phyloP scores from a whole-genome alignment of 345 rosid genomes.

The Salix purpurea region DNA sequence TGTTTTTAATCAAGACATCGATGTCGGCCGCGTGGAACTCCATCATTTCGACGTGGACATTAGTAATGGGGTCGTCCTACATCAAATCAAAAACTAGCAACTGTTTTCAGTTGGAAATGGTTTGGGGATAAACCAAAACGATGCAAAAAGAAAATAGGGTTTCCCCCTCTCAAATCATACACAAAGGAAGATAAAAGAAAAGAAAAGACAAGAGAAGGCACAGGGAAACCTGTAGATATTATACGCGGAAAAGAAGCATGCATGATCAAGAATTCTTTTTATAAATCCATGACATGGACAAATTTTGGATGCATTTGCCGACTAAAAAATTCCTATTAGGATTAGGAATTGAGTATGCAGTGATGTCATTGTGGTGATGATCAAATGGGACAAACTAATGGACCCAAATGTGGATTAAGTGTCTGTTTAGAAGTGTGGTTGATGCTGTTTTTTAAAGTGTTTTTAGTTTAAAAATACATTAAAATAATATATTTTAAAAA shows the following conservation, averaged over 20 bases:
- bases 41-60: conserved; percentile 32
- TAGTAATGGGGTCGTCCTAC: conserved; percentile 21
- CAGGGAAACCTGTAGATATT: background rate
- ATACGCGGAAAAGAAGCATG: background rate
- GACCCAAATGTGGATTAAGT: background rate
- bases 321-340: background rate
- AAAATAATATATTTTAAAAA: too few relatives aligned
- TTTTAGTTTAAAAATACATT: too few relatives aligned
- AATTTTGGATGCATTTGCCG: background rate
- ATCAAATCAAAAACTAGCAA: conserved; percentile 3
- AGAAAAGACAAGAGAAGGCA: background rate
- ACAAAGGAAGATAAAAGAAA: background rate
- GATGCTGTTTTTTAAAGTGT: too few relatives aligned
- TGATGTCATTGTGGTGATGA: conserved; percentile 15
- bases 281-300: background rate
- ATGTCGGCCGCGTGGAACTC: conserved; percentile 28
- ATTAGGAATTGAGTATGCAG: background rate
- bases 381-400: background rate
- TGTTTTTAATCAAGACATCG: conserved; percentile 2
- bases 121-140: background rate
- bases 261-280: background rate
- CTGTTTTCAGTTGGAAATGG: conserved; percentile 13
- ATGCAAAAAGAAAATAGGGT: background rate
- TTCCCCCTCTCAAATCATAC: background rate
- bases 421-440: too few relatives aligned